Percentiles rank a stretch among this genome's conserved stretches.
These are phyloP conservation scores for Thielaviopsis punctulata DNA, from an alignment of 2,329 filamentous ascomycete genomes.

Conservation along the genomic window DNA sequence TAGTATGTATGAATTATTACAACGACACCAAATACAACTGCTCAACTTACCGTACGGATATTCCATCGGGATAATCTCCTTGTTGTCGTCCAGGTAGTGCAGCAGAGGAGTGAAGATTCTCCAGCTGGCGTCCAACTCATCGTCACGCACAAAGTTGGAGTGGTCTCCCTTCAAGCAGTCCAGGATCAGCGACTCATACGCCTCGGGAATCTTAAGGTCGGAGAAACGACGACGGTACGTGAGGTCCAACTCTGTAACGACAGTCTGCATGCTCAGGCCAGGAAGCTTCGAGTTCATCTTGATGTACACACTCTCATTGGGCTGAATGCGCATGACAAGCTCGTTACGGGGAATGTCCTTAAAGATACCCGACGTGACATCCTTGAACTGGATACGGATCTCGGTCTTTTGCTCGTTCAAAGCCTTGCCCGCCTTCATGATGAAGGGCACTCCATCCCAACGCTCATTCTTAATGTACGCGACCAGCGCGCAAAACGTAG, in stretches of 20 bases:
- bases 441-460: conserved; percentile 98
- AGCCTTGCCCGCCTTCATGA: conserved; percentile 97
- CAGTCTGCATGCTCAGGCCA: conserved; percentile 97
- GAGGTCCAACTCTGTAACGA: conserved; percentile 92
- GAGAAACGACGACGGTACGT: conserved; percentile 98
- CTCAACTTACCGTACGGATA: conserved; percentile 79
- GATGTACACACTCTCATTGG: conserved; percentile 98
- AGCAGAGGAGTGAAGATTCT: conserved; percentile 94
- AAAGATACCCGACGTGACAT: conserved; percentile 97
- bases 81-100: conserved; percentile 97
- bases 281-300: conserved; percentile 99
- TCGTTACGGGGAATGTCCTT: conserved; percentile 99
- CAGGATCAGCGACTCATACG: conserved; percentile 92
- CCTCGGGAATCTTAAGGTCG: conserved; percentile 97
- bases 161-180: conserved; percentile 98
- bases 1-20: conserved; percentile 12
- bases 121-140: conserved; percentile 95
- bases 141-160: conserved; percentile 96
- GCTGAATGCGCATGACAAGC: conserved; percentile 96
- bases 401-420: conserved; percentile 99
- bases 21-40: not conserved
- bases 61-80: conserved; percentile 98
- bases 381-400: conserved; percentile 98
- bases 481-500: conserved; percentile 92
- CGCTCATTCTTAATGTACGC: conserved; percentile 99